A percentile compares a stretch with the other conserved stretches of the same genome.
These are phyloP conservation scores for Mucor saturninus DNA, from an alignment of 371 early-diverging fungal genomes.

Conservation along the genomic window DNA sequence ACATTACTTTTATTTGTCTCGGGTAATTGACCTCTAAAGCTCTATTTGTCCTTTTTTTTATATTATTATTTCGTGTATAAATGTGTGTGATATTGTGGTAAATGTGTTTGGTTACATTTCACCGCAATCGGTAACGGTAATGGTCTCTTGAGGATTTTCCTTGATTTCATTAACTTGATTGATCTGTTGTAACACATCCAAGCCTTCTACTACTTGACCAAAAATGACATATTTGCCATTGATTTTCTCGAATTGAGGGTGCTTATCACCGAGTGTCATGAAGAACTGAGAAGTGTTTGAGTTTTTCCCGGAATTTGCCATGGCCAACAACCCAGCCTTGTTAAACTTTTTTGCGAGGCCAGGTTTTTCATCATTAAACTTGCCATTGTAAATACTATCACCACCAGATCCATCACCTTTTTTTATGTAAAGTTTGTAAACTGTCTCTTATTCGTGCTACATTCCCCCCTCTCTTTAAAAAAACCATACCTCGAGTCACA, in stretches of 20 bases:
- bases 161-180: conserved; percentile 42
- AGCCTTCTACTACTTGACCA: conserved; percentile 67
- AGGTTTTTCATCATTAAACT: conserved; percentile 76
- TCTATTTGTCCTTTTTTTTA: background rate
- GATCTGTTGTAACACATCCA: conserved; percentile 50
- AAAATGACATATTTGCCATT: conserved; percentile 84
- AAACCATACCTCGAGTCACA: conserved; percentile 60
- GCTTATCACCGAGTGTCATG: conserved; percentile 59
- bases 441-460: too few species aligned
- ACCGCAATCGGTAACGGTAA: conserved; percentile 50
- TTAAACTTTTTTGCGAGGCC: conserved; percentile 57
- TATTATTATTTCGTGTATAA: background rate
- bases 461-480: too few species aligned
- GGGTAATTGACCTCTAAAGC: conserved; percentile 3
- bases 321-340: conserved; percentile 62
- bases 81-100: background rate
- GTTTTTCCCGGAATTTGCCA: conserved; percentile 87
- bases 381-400: conserved; percentile 69
- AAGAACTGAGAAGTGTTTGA: conserved; percentile 89
- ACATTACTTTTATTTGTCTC: conserved; percentile 3
- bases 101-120: conserved; percentile 7
- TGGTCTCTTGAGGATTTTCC: conserved; percentile 44
- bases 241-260: conserved; percentile 59
- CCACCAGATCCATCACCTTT: conserved; percentile 79
- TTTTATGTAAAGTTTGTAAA: conserved; percentile 1